phyloP scores from a whole-genome alignment of 202 grass and related monocot genomes.

The Cymbopogon flexuosus region DNA sequence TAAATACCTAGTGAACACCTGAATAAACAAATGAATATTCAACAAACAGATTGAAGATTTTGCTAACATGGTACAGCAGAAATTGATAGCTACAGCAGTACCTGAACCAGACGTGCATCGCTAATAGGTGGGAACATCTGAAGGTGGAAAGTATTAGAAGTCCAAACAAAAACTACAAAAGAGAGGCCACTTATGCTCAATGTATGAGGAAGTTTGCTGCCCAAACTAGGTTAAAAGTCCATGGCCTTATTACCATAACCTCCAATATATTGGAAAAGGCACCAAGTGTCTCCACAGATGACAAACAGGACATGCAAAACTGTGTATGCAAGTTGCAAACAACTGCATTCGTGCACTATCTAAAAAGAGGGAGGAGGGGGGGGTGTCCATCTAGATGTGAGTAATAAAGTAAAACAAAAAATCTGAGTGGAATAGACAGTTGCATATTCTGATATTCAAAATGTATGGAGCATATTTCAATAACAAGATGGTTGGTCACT shows the following conservation, averaged over 20 bases:
- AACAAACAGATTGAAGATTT: conserved; percentile 17
- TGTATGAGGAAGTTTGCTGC: not conserved
- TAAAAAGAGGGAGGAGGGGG: not conserved
- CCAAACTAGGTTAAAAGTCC: not conserved
- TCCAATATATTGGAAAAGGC: not conserved
- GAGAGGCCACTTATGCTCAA: not conserved
- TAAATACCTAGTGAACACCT: conserved; percentile 1
- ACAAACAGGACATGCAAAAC: not conserved
- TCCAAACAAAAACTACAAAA: not conserved
- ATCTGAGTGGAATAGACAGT: not conserved
- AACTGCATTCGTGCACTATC: not conserved
- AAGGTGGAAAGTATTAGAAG: not conserved
- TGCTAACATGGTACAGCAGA: not conserved
- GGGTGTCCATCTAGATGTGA: not conserved
- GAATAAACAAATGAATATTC: conserved; percentile 19
- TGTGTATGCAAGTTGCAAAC: not conserved
- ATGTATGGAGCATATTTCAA: not conserved
- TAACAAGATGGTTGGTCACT: not conserved
- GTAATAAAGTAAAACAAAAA: not conserved
- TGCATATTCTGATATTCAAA: not conserved
- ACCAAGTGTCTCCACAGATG: not conserved
- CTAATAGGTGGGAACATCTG: not conserved
- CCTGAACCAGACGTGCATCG: not conserved
- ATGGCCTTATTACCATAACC: not conserved
- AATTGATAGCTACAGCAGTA: not conserved